Evolutionary conservation across 1,284 basidiomycete species (phyloP).

Genomic region (Ceraceosorus bombacis): DNA sequence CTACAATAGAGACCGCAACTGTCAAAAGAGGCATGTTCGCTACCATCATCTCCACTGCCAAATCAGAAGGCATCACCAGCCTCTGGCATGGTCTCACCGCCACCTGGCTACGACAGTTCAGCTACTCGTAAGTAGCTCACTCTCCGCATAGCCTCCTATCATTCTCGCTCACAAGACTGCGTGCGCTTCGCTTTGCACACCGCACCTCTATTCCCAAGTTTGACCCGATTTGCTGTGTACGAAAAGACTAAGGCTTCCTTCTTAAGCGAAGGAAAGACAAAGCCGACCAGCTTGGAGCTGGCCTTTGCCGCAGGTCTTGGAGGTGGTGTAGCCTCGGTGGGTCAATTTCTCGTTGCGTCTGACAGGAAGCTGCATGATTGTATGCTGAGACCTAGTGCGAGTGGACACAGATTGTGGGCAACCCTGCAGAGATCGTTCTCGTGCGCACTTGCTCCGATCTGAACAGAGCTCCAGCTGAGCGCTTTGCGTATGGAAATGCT

Average conservation of each 20-base stretch:
- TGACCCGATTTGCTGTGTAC: constrained; percentile 20
- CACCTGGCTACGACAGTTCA: constrained; percentile 16
- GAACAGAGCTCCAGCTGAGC: constrained; percentile 34
- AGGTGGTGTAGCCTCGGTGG: constrained; percentile 9
- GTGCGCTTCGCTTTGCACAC: background rate
- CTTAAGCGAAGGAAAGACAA: background rate
- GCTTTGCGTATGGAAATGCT: constrained; percentile 50
- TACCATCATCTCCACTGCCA: constrained; percentile 9
- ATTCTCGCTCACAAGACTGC: background rate
- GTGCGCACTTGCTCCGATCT: constrained; percentile 51
- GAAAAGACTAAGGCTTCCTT: constrained; percentile 7
- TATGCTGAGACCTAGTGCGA: constrained; percentile 16
- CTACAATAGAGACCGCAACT: constrained; percentile 10
- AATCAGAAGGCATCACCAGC: constrained; percentile 12
- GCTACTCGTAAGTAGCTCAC: constrained; percentile 9
- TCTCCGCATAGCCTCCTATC: background rate
- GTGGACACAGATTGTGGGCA: constrained; percentile 23
- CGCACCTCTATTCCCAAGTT: background rate
- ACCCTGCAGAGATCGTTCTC: constrained; percentile 34
- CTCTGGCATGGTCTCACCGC: constrained; percentile 17
- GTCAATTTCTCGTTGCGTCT: constrained; percentile 1
- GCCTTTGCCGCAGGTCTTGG: constrained; percentile 14
- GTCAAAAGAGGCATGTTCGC: constrained; percentile 13
- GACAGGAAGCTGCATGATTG: constrained; percentile 11
- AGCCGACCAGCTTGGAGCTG: constrained; percentile 9